Conservation (phyloP, 495 filamentous ascomycete species). For the Xylaria bambusicola region DNA sequence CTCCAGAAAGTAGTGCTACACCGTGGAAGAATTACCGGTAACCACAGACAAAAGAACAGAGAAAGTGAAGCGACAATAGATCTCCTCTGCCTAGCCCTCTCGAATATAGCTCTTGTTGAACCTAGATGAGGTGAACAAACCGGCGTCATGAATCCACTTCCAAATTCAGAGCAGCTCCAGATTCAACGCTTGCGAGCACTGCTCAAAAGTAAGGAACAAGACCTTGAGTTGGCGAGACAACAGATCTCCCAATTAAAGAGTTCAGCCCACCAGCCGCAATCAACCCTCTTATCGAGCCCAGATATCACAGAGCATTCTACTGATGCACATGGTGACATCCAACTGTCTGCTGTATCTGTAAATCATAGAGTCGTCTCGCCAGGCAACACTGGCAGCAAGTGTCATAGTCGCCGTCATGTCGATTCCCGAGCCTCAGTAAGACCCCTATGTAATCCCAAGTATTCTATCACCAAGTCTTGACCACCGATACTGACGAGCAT, state of each 20-base stretch:
- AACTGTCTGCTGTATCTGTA: slow-evolving; percentile 29
- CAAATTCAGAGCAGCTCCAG: slow-evolving; percentile 28
- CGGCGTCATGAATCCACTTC: slow-evolving; percentile 29
- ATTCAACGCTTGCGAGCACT: slow-evolving; percentile 30
- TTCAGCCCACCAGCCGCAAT: slow-evolving; percentile 38
- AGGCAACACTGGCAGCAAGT: slow-evolving; percentile 31
- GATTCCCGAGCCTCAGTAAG: slow-evolving; percentile 30
- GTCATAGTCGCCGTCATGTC: slow-evolving; percentile 29
- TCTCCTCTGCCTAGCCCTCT: slow-evolving; percentile 10
- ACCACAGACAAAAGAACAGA: slow-evolving; percentile 7
- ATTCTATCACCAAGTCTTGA: neutral
- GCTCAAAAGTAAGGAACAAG: slow-evolving; percentile 31
- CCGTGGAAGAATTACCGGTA: slow-evolving; percentile 1
- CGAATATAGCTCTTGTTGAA: slow-evolving; percentile 1
- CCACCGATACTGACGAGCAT: slow-evolving; percentile 25
- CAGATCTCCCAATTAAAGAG: slow-evolving; percentile 35
- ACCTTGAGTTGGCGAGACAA: slow-evolving; percentile 30
- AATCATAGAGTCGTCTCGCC: slow-evolving; percentile 29
- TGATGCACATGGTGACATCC: slow-evolving; percentile 32
- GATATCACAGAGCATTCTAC: slow-evolving; percentile 22
- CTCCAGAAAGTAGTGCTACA: slow-evolving; percentile 14
- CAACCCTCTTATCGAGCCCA: slow-evolving; percentile 23
- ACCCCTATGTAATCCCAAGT: slow-evolving; percentile 15
- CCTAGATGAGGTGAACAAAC: slow-evolving; percentile 1
- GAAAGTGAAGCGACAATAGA: slow-evolving; percentile 19